A percentile compares a stretch with the other conserved stretches of the same genome.
phyloP scores from a whole-genome alignment of 306 rosid species.

The Canavalia ensiformis region DNA sequence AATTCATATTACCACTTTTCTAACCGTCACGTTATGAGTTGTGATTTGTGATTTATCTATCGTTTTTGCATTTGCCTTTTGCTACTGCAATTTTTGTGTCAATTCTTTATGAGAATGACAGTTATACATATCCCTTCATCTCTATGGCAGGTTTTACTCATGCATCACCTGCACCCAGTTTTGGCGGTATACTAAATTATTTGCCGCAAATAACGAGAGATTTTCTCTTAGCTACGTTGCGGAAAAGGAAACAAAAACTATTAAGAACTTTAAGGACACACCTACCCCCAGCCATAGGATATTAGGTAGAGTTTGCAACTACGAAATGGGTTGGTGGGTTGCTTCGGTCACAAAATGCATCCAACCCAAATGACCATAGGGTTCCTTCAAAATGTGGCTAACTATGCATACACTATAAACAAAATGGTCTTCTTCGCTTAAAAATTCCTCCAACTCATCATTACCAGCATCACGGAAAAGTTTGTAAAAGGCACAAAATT shows the following conservation, averaged over 20 bases:
- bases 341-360: conserved; percentile 51
- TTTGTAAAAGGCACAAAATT: conserved; percentile 15
- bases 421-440: conserved; percentile 34
- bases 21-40: neutral
- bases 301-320: conserved; percentile 49
- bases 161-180: conserved; percentile 46
- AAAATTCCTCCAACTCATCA: conserved; percentile 37
- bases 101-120: conserved; percentile 48
- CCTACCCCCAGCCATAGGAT: conserved; percentile 34
- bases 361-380: conserved; percentile 19
- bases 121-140: conserved; percentile 13
- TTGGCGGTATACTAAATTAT: conserved; percentile 41
- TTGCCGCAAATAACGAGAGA: conserved; percentile 40
- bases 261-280: conserved; percentile 27
- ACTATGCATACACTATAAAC: neutral
- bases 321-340: conserved; percentile 56
- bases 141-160: conserved; percentile 43
- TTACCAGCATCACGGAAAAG: neutral
- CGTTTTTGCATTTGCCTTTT: neutral
- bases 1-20: neutral
- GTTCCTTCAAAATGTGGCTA: conserved; percentile 59
- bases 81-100: conserved; percentile 23
- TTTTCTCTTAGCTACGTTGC: conserved; percentile 10
- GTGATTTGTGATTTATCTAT: neutral
- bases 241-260: conserved; percentile 23